These are phyloP conservation scores for Stemphylium beticola DNA, from an alignment of 2,329 filamentous ascomycete species.

Conservation along the genomic window DNA sequence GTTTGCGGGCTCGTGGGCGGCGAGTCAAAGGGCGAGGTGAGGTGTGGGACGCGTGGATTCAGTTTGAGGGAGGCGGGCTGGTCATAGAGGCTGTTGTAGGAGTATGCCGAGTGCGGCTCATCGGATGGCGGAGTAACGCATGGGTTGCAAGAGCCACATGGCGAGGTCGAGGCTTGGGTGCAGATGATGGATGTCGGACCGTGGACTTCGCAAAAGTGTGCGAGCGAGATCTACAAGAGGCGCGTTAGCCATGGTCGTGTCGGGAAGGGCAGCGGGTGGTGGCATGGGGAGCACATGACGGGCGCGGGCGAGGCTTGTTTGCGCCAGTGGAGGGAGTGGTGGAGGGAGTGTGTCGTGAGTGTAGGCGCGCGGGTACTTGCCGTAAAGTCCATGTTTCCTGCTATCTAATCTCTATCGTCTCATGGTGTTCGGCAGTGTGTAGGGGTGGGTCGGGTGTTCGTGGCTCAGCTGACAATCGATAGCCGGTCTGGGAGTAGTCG, in stretches of 20 bases:
- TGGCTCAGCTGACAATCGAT: slow-evolving; percentile 44
- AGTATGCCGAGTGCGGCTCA: slow-evolving; percentile 40
- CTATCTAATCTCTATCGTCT: slow-evolving; percentile 35
- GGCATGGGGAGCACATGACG: slow-evolving; percentile 13
- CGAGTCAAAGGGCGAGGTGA: slow-evolving; percentile 49
- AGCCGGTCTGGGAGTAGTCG: slow-evolving; percentile 32
- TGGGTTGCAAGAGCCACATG: slow-evolving; percentile 61
- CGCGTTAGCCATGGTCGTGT: slow-evolving; percentile 5
- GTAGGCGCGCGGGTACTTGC: slow-evolving; percentile 39
- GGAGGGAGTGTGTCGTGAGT: not conserved
- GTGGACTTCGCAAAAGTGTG: slow-evolving; percentile 68
- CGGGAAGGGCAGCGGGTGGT: slow-evolving; percentile 3
- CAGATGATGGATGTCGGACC: slow-evolving; percentile 67
- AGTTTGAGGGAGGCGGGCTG: slow-evolving; percentile 42
- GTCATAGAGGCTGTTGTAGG: slow-evolving; percentile 44
- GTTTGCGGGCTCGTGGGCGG: slow-evolving; percentile 51
- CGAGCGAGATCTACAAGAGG: slow-evolving; percentile 61
- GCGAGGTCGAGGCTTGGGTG: slow-evolving; percentile 63
- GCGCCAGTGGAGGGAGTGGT: not conserved
- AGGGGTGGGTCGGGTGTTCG: slow-evolving; percentile 31
- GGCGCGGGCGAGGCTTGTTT: not conserved
- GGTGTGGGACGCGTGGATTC: slow-evolving; percentile 39
- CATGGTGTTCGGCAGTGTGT: slow-evolving; percentile 35
- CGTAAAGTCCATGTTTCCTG: slow-evolving; percentile 50
- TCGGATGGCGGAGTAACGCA: slow-evolving; percentile 52